Conservation (phyloP, 495 filamentous ascomycete genomes). For the Lepidopterella palustris region DNA sequence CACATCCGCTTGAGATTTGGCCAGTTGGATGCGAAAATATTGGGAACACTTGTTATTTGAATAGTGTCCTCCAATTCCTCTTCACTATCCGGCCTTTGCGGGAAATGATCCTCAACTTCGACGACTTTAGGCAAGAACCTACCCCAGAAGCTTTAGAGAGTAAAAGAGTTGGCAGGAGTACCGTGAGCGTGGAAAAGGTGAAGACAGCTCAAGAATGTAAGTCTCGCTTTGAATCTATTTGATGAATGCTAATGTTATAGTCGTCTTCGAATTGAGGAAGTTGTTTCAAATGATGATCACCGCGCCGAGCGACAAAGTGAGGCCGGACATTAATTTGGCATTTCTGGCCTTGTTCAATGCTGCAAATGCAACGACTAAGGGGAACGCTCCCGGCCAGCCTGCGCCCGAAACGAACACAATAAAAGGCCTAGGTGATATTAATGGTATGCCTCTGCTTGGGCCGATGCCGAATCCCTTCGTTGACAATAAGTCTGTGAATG, state of each 20-base stretch:
- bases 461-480: conserved; percentile 33
- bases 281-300: conserved; percentile 69
- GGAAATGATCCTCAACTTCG: conserved; percentile 68
- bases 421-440: conserved; percentile 40
- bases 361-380: conserved; percentile 39
- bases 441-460: conserved; percentile 47
- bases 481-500: not conserved
- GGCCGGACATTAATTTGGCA: conserved; percentile 71
- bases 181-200: conserved; percentile 55
- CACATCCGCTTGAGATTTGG: conserved; percentile 40
- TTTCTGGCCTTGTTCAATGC: conserved; percentile 67
- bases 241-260: conserved; percentile 38
- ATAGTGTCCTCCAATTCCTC: conserved; percentile 92
- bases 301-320: conserved; percentile 47
- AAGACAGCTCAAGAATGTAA: conserved; percentile 65
- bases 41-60: conserved; percentile 96
- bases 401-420: not conserved
- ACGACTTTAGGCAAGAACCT: conserved; percentile 58
- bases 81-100: conserved; percentile 81
- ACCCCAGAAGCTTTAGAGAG: conserved; percentile 51
- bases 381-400: not conserved
- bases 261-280: conserved; percentile 61
- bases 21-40: conserved; percentile 87
- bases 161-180: conserved; percentile 60
- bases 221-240: conserved; percentile 27